Evolutionary conservation across 495 filamentous ascomycete genomes (phyloP), one percentile per base, ranked within the genome.

Genomic region (Xylaria flabelliformis): DNA sequence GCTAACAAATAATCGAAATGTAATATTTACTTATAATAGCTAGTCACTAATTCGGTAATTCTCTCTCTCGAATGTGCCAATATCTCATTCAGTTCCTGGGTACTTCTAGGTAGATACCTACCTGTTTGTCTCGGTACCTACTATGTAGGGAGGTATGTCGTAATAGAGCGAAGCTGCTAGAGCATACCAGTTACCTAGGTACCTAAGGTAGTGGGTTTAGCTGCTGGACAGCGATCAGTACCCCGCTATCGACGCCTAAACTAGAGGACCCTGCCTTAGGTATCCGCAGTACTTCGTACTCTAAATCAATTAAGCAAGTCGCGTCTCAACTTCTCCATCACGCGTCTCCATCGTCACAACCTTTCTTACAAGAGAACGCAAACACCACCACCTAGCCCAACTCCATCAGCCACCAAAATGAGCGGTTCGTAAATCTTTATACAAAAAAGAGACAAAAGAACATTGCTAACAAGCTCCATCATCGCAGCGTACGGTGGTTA

Each of bases 401-500:
- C 50, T 61, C 42, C 32, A 36, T 51, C 48, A 48, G 29, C 72
- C 29, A 56, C 50, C 26, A 77, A 48, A 64, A 79, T 79, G 77
- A 70, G 70, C 63, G 69, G 77, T 76, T 73, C 17, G 77, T 73
- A 56, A 26, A 8, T 32, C 48, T 15, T 5, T 39, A 39, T 39
- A 39, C 29, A 42, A 24, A 42, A 24, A 0, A 59, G 42, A 6
- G 2, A 44, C 15, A 34, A 7, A 36, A 6, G 48, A 10, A 55
- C 1, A 15, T 36, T 64, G 39, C 69, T 71, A 19, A 71, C 69
- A n/a, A 56, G 42, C 32, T 46, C 15, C 17, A 29, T 64, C 36
- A 42, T 24, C 9, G 10, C 78, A 81, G 77, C 79, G 69, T 83
- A 83, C 83, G 81, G 80, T 69, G 80, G 80, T 58, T 86, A 81